phyloP scores from a whole-genome alignment of 2,329 filamentous ascomycete species.

The Ilyonectria sp. region DNA sequence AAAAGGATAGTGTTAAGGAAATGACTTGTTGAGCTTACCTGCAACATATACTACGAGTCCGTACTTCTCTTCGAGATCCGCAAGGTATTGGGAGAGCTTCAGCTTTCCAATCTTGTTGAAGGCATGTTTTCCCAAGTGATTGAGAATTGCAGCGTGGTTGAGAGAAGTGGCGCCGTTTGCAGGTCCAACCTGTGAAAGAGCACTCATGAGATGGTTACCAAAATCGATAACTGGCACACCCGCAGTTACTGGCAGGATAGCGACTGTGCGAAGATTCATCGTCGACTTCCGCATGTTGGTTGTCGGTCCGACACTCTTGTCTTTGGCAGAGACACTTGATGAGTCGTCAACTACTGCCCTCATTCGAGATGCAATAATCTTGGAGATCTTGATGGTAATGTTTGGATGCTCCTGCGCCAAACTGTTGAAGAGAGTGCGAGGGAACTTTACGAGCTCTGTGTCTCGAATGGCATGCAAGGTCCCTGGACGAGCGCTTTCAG shows the following conservation, averaged over 20 bases:
- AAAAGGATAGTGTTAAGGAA: constrained; percentile 18
- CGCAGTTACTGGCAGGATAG: constrained; percentile 89
- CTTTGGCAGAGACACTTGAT: constrained; percentile 75
- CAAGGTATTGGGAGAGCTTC: constrained; percentile 94
- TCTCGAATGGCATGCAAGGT: constrained; percentile 97
- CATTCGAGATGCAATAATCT: constrained; percentile 98
- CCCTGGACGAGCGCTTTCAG: constrained; percentile 90
- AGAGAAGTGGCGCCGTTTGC: constrained; percentile 92
- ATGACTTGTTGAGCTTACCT: constrained; percentile 62
- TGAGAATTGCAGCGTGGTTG: constrained; percentile 93
- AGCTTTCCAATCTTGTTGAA: constrained; percentile 98
- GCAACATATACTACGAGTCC: constrained; percentile 96
- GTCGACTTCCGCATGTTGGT: constrained; percentile 81
- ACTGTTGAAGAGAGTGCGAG: constrained; percentile 96
- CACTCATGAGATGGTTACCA: constrained; percentile 88
- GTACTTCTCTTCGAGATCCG: constrained; percentile 97
- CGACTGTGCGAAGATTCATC: constrained; percentile 92
- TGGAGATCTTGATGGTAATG: constrained; percentile 99
- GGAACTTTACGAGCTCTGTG: constrained; percentile 96
- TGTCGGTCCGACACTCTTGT: constrained; percentile 71
- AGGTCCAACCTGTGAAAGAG: constrained; percentile 89
- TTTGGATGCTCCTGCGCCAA: constrained; percentile 96
- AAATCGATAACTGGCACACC: constrained; percentile 97
- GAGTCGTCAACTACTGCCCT: constrained; percentile 88
- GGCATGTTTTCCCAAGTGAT: constrained; percentile 94